Percentiles rank a stretch among this genome's conserved stretches.
Evolutionary conservation across 2,329 filamentous ascomycete genomes (phyloP).

Genomic region (Calonectria montana): DNA sequence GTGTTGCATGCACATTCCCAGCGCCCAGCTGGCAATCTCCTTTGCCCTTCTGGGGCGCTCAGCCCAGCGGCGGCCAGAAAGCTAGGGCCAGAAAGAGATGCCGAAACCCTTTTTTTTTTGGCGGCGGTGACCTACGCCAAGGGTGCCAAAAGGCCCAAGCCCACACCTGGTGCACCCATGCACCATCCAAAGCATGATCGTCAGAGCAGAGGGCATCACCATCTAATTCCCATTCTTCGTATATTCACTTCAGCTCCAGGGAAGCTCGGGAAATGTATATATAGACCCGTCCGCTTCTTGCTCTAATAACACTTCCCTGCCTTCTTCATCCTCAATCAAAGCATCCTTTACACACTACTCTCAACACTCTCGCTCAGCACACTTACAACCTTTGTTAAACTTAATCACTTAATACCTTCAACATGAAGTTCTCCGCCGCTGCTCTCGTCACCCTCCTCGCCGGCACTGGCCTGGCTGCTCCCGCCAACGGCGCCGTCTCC

Average conservation of each 20-base stretch:
- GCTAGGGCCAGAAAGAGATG: background rate
- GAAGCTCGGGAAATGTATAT: constrained; percentile 6
- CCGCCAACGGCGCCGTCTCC: constrained; percentile 46
- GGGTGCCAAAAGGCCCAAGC: constrained; percentile 18
- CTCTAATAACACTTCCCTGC: background rate
- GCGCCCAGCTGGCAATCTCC: background rate
- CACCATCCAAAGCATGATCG: constrained; percentile 1
- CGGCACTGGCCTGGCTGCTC: constrained; percentile 51
- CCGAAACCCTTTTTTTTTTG: background rate
- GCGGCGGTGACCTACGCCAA: background rate
- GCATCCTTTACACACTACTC: constrained; percentile 13
- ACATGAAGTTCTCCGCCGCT: constrained; percentile 58
- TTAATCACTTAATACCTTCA: constrained; percentile 36
- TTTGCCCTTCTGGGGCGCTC: background rate
- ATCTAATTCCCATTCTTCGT: constrained; percentile 9
- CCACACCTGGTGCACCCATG: background rate
- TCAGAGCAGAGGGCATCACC: background rate
- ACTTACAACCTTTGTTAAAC: background rate
- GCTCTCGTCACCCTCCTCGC: constrained; percentile 50
- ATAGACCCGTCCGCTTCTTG: constrained; percentile 12
- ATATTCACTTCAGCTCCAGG: background rate
- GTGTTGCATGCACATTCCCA: constrained; percentile 28
- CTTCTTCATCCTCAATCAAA: constrained; percentile 16
- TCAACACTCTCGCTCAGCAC: constrained; percentile 12
- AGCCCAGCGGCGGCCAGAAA: background rate